Evolutionary conservation across 2,329 filamentous ascomycete genomes (phyloP), one percentile per base, ranked within the genome.

Genomic region (Pezicula carpinea): DNA sequence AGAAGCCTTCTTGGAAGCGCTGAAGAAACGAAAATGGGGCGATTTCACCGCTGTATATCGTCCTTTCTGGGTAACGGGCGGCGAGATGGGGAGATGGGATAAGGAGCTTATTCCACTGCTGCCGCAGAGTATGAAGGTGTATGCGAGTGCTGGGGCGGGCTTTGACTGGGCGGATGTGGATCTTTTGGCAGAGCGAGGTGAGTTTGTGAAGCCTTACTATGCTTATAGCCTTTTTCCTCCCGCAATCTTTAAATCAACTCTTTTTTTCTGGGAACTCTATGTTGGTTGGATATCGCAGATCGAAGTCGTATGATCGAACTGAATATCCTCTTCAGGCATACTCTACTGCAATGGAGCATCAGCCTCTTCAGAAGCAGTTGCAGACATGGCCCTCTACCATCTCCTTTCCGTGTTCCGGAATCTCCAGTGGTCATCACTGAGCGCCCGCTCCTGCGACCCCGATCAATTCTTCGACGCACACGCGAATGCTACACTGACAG

Each of bases 251-350:
- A 18, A 36, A 17, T 31, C 32, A 11, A 15, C 10, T 11, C 23
- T 44, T 42, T 39, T 43, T 36, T 34, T 22, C 17, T 13, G 33
- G 26, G 5, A 38, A 17, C 11, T 38, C 62, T 60, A 80, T n/a
- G n/a, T n/a, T n/a, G n/a, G n/a, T 33, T 77, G 86, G 52, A 66
- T 84, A 43, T 89, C 89, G 67, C 89, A 85, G 71, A 89, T 89
- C 66, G 77, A 57, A 55, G 59, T 47, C 22, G 35, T 17, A 15
- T 11, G 13, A n/a, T 36, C 26, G 11, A 21, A 29, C 6, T 26
- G 34, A 3, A 17, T 17, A 18, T 6, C 17, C 32, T 17, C 49
- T 53, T 18, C 46, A 39, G 44, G 34, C 8, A 8, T 26, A 13
- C 32, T 11, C 13, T 29, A 29, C 26, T 29, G 26, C 13, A 29